Evolutionary conservation across 345 rosid genomes (phyloP), one percentile per base, ranked within the genome.

Genomic region (Eucalyptus cloeziana): DNA sequence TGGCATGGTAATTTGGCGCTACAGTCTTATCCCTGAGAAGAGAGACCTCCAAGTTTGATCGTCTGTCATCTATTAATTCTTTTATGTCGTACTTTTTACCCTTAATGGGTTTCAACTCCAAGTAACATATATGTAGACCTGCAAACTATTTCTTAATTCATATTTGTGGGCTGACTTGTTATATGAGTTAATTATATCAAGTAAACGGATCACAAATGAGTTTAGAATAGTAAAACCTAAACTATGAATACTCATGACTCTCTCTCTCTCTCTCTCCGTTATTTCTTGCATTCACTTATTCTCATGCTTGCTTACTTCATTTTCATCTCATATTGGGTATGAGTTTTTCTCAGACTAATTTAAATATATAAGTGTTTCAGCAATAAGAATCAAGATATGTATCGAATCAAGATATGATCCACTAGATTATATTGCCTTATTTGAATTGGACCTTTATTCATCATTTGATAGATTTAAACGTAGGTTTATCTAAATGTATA

Each of bases 301-400:
- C 12, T 22, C 1, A 0, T 9, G 5, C 5, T 8, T 1, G 2
- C 2, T 54, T 12, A 54, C 2, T 8, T 8, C 0, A 1, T 56
- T 56, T 22, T 56, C 60, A 22, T 8, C 5, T 56, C 5, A 4
- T 5, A 9, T 22, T 1, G 8, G 5, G 9, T 56, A 56, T 21
- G 2, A 56, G 30, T 56, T 22, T 56, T 4, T 9, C 22, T 0
- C 8, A 9, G 0, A 8, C 1, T 8, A 56, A 3, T 56, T 56
- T 56, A 9, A 9, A 56, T 24, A 56, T 24, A 0, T 8, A 56
- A 56, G 6, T 4, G 3, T 56, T 56, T 56, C 9, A 56, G 0
- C 1, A 0, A 52, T 52, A 52, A 21, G 1, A 2, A 10, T 21
- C 5, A 0, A 52, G 25, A 21, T 52, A 52, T 52, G 2, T 0